These are phyloP conservation scores for Trichothecium roseum DNA, from an alignment of 2,329 filamentous ascomycete genomes.

Conservation along the genomic window DNA sequence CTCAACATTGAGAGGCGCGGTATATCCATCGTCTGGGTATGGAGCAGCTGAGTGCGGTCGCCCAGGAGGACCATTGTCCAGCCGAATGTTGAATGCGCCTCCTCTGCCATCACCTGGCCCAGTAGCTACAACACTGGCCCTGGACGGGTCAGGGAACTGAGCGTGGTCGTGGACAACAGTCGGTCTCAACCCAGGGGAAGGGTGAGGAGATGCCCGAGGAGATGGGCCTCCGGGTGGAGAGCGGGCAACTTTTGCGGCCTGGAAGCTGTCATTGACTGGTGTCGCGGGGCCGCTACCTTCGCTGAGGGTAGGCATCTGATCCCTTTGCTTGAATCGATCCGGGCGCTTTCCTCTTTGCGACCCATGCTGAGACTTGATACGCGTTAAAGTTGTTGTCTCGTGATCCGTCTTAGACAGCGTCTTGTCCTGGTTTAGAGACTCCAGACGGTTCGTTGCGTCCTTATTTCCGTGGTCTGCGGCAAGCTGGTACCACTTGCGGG, in stretches of 20 bases:
- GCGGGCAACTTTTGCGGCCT: slow-evolving; percentile 7
- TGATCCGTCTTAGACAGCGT: slow-evolving; percentile 85
- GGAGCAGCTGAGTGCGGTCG: slow-evolving; percentile 51
- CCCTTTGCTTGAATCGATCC: slow-evolving; percentile 43
- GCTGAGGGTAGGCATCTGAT: slow-evolving; percentile 37
- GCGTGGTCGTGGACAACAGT: slow-evolving; percentile 26
- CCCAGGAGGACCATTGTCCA: slow-evolving; percentile 24
- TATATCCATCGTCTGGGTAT: slow-evolving; percentile 59
- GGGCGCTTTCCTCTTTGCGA: slow-evolving; percentile 54
- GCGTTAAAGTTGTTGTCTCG: slow-evolving; percentile 78
- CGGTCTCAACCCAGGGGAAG: slow-evolving; percentile 28
- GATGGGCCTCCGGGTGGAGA: slow-evolving; percentile 13
- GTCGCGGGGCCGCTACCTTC: slow-evolving; percentile 27
- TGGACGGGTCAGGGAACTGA: slow-evolving; percentile 37
- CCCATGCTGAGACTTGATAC: slow-evolving; percentile 74
- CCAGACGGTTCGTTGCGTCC: slow-evolving; percentile 72
- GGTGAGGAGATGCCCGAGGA: slow-evolving; percentile 26
- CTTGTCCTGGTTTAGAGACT: slow-evolving; percentile 73
- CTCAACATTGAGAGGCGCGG: slow-evolving; percentile 33
- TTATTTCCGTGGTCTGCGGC: slow-evolving; percentile 86
- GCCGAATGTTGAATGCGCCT: slow-evolving; percentile 41
- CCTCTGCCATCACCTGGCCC: slow-evolving; percentile 23
- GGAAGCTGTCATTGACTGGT: slow-evolving; percentile 8
- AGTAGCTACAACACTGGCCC: slow-evolving; percentile 22
- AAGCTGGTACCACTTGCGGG: slow-evolving; percentile 80